Base-by-base conservation (phyloP, 768 basidiomycete species). In the Phylloporus sp. region DNA sequence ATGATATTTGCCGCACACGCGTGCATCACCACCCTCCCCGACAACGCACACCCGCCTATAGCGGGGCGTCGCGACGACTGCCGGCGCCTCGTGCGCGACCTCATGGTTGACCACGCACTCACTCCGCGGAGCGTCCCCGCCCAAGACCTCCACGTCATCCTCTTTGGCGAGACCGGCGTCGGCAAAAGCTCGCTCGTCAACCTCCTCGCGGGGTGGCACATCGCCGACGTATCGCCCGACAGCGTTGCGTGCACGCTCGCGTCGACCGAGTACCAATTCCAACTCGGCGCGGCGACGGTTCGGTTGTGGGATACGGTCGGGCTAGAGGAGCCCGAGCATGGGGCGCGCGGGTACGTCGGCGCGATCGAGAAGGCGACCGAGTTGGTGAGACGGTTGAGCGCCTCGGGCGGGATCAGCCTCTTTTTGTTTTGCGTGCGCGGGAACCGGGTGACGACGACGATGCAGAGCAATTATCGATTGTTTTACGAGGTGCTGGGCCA, bases 141-240 rank as follows among this genome's bases (percentile, higher is more conserved):
- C 0, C 54, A 57, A 33, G 58, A 62, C 42, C 31, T 61, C 13
- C 60, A 69, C 36, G 39, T 74, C 38, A 55, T 74, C 17, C 43
- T 75, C 17, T 75, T 74, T 38, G 73, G 74, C 0, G 69, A 73
- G 42, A 62, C 69, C 0, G 73, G 73, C 15, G 48, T 56, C n/a
- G 63, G 63, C 5, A 65, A 65, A 36, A 66, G 64, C 23, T 68
- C 66, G 9, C 52, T 65, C 27, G 53, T 65, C 39, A 75, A 75
- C 37, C 66, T 76, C 57, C 51, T 76, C 35, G 55, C 59, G 6
- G 65, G 60, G 50, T 68, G 47, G 56, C 65, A 44, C 14, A 43
- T 64, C 24, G 61, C 63, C 9, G 32, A 43, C 0, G 39, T 57
- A 15, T 68, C 63, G 4, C 55, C 57, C 21, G 55, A 60, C 21